These are phyloP conservation scores for Colletotrichum chrysophilum DNA, from an alignment of 2,329 filamentous ascomycete genomes.

Conservation along the genomic window DNA sequence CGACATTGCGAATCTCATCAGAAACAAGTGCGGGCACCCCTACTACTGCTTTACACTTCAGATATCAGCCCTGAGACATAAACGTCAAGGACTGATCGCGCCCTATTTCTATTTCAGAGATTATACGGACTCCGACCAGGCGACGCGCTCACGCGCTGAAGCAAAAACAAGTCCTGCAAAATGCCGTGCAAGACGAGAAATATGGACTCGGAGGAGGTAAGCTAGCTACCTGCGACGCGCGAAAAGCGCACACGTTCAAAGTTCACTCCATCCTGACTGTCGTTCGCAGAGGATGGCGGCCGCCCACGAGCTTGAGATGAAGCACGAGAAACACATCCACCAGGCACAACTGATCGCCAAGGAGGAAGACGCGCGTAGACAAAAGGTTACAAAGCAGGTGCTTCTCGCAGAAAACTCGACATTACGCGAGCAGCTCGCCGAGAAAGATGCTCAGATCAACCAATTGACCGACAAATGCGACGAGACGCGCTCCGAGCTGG, in stretches of 20 bases:
- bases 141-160: conserved; percentile 12
- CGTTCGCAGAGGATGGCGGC: conserved; percentile 45
- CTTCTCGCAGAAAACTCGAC: conserved; percentile 76
- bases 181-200: conserved; percentile 21
- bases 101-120: not conserved
- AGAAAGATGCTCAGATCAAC: conserved; percentile 65
- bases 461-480: conserved; percentile 45
- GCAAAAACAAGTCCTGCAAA: not conserved
- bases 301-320: conserved; percentile 68
- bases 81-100: not conserved
- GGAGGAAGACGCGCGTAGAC: conserved; percentile 75
- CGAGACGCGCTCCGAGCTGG: conserved; percentile 45
- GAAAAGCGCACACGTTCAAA: not conserved
- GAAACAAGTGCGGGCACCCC: not conserved
- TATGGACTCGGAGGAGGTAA: conserved; percentile 20
- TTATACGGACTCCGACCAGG: not conserved
- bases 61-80: not conserved
- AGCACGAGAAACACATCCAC: conserved; percentile 70
- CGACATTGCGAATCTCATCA: not conserved
- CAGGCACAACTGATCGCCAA: conserved; percentile 72
- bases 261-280: not conserved
- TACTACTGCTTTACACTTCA: not conserved
- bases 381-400: conserved; percentile 73
- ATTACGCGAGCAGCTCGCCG: conserved; percentile 66
- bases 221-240: not conserved